Base-by-base conservation (phyloP, 2,329 filamentous ascomycete species). In the Pseudogymnoascus sp. region DNA sequence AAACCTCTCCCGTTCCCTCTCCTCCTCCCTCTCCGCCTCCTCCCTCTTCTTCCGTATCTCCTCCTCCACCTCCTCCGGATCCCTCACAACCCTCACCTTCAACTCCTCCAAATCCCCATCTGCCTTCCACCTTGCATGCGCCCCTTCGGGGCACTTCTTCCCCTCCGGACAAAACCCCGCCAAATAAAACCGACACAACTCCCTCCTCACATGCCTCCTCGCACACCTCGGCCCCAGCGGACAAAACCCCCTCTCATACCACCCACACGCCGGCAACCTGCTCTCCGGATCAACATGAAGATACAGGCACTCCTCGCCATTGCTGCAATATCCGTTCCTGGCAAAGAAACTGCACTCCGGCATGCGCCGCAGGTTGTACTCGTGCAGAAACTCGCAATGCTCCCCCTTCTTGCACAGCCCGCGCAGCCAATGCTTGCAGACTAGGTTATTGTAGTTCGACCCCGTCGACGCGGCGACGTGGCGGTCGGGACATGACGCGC, bases 341-440 rank as follows among this genome's bases (percentile, higher is more conserved):
- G 92, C 88, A 77, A 93, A 97, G 77, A 96, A 96, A 73, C 96
- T 96, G 79, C 95, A 99, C 79, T 97, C 95, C 67, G 95, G 93
- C 91, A 97, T 97, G 76, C 95, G 93, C 67, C 95, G 88, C 69
- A 99, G 84, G 78, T 99, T 97, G 81, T 97, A 99, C 78, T 97
- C 95, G 82, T 99, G 95, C 59, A 97, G 82, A 72, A 97, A 99
- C 79, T 99, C 95, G 86, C 95, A 99, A 69, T 87, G 86, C 73
- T 97, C 89, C 71, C 93, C 95, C 78, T 97, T 97, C 75, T 99
- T 99, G 82, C 95, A 99, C 19, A 99, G 85, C 0, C 93, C 93
- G 68, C 96, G 90, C 72, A 97, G 87, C 88, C 95, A 97, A 82
- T 97, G 95, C 80, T 99, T 99, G 86, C 95, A 99, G 65, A 99